Evolutionary conservation across 2,329 filamentous ascomycete genomes (phyloP).

Genomic region (Penicillium sumatraense): DNA sequence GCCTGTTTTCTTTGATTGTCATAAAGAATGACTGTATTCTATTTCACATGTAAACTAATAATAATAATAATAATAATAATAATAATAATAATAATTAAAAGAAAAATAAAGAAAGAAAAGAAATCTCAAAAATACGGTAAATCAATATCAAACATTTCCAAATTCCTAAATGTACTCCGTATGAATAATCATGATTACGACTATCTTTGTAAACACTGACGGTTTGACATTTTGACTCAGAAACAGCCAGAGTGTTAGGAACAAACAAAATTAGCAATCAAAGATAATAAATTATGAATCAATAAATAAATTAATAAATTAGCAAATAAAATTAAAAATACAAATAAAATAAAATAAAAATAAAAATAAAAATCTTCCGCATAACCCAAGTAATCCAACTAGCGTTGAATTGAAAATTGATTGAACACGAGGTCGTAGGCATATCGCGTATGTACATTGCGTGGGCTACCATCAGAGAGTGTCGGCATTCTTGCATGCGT

Average conservation of each 20-base stretch:
- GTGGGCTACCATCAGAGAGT: neutral
- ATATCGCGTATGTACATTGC: neutral
- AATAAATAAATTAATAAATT: neutral
- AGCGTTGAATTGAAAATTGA: neutral
- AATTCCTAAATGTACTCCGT: too few species aligned
- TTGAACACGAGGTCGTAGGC: neutral
- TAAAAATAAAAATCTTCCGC: neutral
- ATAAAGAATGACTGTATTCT: neutral
- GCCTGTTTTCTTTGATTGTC: neutral
- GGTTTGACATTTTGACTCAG: constrained; percentile 1
- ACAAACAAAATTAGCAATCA: neutral
- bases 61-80: too few species aligned
- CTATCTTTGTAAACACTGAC: neutral
- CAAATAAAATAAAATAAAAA: neutral
- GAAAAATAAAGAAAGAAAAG: neutral
- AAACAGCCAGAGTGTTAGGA: neutral
- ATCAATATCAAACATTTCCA: neutral
- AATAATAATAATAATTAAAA: neutral
- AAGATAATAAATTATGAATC: neutral
- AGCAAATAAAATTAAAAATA: neutral
- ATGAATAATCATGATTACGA: neutral
- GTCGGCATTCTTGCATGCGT: constrained; percentile 4
- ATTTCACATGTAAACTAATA: neutral
- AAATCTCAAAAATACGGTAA: neutral
- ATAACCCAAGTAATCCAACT: neutral